Percentiles rank a stretch among this genome's conserved stretches.
These are phyloP conservation scores for Marasmius oreades DNA, from an alignment of 1,284 basidiomycete genomes.

Conservation along the genomic window DNA sequence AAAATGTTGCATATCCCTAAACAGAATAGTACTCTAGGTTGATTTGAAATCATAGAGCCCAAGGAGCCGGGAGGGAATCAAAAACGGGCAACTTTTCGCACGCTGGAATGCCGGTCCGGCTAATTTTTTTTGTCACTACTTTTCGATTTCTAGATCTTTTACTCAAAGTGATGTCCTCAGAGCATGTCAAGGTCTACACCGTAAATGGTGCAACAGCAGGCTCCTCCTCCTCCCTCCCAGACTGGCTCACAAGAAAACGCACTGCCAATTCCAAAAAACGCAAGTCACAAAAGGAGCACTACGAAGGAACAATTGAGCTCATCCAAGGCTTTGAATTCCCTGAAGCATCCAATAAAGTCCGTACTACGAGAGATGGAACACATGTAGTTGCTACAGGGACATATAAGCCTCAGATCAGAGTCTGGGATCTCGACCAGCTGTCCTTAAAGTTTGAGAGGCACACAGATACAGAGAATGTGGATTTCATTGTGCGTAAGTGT, in stretches of 20 bases:
- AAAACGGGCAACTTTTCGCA: too few species aligned
- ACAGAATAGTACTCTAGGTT: too few species aligned
- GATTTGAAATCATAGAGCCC: too few species aligned
- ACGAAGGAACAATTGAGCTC: conserved; percentile 81
- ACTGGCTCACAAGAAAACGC: conserved; percentile 83
- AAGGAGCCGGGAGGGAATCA: too few species aligned
- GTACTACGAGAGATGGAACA: conserved; percentile 88
- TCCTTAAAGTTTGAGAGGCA: conserved; percentile 96
- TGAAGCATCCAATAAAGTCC: conserved; percentile 90
- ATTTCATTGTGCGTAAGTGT: conserved; percentile 88
- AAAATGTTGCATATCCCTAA: too few species aligned
- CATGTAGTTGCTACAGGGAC: conserved; percentile 94
- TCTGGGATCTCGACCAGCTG: conserved; percentile 94
- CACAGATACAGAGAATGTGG: conserved; percentile 95
- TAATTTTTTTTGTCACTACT: too few species aligned
- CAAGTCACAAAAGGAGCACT: conserved; percentile 61
- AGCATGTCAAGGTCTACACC: conserved; percentile 79
- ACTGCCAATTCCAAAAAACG: conserved; percentile 51
- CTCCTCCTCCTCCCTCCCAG: conserved; percentile 81
- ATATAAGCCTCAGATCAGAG: conserved; percentile 97
- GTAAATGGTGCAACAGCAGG: conserved; percentile 85
- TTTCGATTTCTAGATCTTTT: too few species aligned
- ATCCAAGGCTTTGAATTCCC: conserved; percentile 97
- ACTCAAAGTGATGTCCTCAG: not conserved
- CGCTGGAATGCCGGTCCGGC: too few species aligned